These are phyloP conservation scores for Pelargonium citronellum DNA, from an alignment of 441 rosid species.

Conservation along the genomic window DNA sequence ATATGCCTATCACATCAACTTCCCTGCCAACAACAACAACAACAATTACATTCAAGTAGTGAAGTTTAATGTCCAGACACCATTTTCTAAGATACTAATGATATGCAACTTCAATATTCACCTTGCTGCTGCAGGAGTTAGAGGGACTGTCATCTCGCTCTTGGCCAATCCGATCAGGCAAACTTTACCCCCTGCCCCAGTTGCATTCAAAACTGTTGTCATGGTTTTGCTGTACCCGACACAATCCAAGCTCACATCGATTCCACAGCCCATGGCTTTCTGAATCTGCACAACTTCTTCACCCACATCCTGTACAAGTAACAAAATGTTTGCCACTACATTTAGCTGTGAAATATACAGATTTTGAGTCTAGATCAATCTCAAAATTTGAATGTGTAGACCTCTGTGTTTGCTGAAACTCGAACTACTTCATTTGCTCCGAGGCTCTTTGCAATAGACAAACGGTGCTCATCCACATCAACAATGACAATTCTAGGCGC, in stretches of 20 bases:
- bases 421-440: constrained; percentile 59
- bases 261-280: constrained; percentile 50
- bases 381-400: constrained; percentile 9
- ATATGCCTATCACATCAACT: constrained; percentile 72
- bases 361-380: no score
- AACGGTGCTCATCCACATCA: constrained; percentile 71
- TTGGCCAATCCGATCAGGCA: constrained; percentile 87
- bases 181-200: constrained; percentile 70
- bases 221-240: constrained; percentile 78
- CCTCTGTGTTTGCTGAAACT: constrained; percentile 62
- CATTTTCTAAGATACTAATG: no score
- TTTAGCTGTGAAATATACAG: no score
- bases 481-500: constrained; percentile 65
- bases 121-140: constrained; percentile 91
- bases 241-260: constrained; percentile 74
- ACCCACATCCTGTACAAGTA: constrained; percentile 44
- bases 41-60: no score
- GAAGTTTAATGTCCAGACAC: no score
- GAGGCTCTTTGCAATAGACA: constrained; percentile 71
- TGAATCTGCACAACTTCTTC: constrained; percentile 53
- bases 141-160: constrained; percentile 68
- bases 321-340: neutral
- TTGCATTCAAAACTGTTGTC: constrained; percentile 72
- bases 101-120: no score
- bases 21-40: constrained; percentile 39